Evolutionary conservation across 495 filamentous ascomycete genomes (phyloP), one percentile per base, ranked within the genome.

Genomic region (Podospora tetraspora): DNA sequence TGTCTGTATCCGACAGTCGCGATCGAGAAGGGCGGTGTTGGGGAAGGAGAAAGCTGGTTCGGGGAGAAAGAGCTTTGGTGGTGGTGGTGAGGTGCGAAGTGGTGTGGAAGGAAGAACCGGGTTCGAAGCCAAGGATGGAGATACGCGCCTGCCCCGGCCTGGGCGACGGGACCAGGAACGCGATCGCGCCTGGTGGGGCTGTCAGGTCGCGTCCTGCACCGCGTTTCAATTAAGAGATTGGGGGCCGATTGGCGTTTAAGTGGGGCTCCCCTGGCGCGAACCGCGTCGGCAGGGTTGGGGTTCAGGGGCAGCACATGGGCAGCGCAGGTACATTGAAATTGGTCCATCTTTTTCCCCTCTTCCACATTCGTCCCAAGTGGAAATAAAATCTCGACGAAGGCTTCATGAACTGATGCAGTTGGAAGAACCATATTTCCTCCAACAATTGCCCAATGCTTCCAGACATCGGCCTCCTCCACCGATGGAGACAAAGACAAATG

Each of bases 151-250:
- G 52, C 63, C 61, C 43, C 52, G 25, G 19, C 52, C 37, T 23
- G 27, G 69, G 57, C 66, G 62, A 64, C 16, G 43, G 37, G 43
- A 75, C 32, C 32, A 37, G 32, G 32, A 37, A 37, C 75, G 72
- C 75, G 74, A 73, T 64, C 69, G 70, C 68, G 71, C 60, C 22
- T 27, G 52, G 73, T 72, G 70, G 72, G 69, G 66, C 65, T 27
- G 19, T 22, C 13, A 52, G 57, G 43, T 63, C 34, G 68, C 71
- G 70, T 63, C 66, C 24, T 22, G 4, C 21, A 64, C 23, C 75
- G 73, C 72, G 75, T 70, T 52, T 68, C 70, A 73, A 75, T 75
- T 75, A 73, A 75, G 67, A 57, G 21, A 7, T 59, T 29, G 25
- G 34, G 62, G 23, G 63, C 43, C 12, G 19, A 52, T 52, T n/a